Base-by-base conservation (phyloP, 2,329 filamentous ascomycete genomes). In the Cercospora sojina region DNA sequence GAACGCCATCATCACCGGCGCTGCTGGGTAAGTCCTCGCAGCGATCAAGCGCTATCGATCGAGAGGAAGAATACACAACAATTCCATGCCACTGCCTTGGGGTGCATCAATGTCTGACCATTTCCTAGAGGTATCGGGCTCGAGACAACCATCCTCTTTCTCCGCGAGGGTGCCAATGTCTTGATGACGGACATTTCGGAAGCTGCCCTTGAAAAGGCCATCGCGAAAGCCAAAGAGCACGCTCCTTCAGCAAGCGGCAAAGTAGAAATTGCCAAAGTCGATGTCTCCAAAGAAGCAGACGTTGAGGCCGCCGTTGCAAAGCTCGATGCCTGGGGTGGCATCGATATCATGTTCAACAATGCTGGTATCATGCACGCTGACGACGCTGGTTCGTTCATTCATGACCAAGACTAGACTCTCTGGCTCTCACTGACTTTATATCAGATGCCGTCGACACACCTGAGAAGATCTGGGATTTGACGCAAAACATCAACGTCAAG, bases 331-430 rank as follows among this genome's bases (percentile, higher is more conserved):
- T 96, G 91, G 91, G 93, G 93, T 76, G 93, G 93, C 53, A 81
- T 95, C 3, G 93, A 97, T 78, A 84, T 97, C 76, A 91, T 97
- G 74, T 97, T 97, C 88, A 97, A 97, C 87, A 97, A 97, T 79
- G 93, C 93, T 25, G 93, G 93, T 64, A 97, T 97, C 80, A 97
- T 97, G 93, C 93, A 97, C 82, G 89, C 88, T 57, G 84, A 90
- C 65, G 82, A 84, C 68, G 82, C 80, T 41, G 77, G 77, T 78
- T 64, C 66, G 75, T 53, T 25, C 10, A 31, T 25, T 18, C 23
- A 23, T 7, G n/a, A 20, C n/a, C 7, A 12, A n/a, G 18, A 57
- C 7, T 35, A 6, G 3, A 2, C 29, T 20, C 16, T 32, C 12
- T 20, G 27, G 27, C 5, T 6, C 20, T 23, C 29, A 25, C 53